These are phyloP conservation scores for Stachybotrys chlorohalonatus DNA, from an alignment of 2,329 filamentous ascomycete species.

Conservation along the genomic window DNA sequence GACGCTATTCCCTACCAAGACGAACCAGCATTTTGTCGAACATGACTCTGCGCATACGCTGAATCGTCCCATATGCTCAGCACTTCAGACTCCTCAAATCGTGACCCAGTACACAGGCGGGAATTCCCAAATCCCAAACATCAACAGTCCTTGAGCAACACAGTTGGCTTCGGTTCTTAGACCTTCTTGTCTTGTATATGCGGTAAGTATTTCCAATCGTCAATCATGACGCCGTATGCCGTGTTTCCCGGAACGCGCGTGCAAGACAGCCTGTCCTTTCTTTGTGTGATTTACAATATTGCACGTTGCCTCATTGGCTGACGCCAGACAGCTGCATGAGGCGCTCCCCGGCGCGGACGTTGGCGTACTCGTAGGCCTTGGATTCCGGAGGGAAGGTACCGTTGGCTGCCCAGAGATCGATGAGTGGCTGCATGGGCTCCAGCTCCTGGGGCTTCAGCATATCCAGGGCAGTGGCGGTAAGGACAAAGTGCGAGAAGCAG, in stretches of 20 bases:
- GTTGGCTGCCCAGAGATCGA: slow-evolving; percentile 85
- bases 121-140: not conserved
- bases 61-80: not conserved
- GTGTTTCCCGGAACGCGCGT: not conserved
- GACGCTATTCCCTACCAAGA: not conserved
- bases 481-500: slow-evolving; percentile 78
- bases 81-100: not conserved
- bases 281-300: not conserved
- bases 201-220: not conserved
- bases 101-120: not conserved
- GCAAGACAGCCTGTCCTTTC: too few relatives aligned
- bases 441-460: slow-evolving; percentile 84
- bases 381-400: slow-evolving; percentile 75
- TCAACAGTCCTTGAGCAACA: not conserved
- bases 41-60: not conserved
- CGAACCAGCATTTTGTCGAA: not conserved
- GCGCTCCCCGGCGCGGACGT: slow-evolving; percentile 49
- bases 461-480: slow-evolving; percentile 70
- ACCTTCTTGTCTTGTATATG: not conserved
- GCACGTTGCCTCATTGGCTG: slow-evolving; percentile 1
- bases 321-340: slow-evolving; percentile 40
- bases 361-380: slow-evolving; percentile 57
- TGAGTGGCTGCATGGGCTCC: slow-evolving; percentile 90
- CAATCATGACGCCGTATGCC: not conserved
- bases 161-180: not conserved